Evolutionary conservation across 768 basidiomycete species (phyloP).

Genomic region (Grammothele lineata): DNA sequence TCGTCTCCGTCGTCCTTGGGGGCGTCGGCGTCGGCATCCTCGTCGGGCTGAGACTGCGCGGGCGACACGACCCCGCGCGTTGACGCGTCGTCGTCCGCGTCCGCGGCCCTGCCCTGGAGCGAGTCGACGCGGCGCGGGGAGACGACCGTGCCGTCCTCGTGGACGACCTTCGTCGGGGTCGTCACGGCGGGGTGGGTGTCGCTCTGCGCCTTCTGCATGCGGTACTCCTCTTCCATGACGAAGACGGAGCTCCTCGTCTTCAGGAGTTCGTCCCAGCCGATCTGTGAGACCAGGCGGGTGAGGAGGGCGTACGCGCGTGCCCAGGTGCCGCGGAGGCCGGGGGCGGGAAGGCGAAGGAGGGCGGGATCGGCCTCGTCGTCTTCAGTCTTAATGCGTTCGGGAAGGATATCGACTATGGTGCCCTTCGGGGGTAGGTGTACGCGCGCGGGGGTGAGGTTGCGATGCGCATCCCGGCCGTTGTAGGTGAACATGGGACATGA

Average conservation of each 20-base stretch:
- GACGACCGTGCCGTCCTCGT: conserved; percentile 58
- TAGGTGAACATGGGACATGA: conserved; percentile 99
- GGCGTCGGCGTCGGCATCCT: conserved; percentile 8
- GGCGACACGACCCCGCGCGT: conserved; percentile 56
- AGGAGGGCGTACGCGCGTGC: conserved; percentile 90
- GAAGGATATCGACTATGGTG: conserved; percentile 86
- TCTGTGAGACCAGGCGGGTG: conserved; percentile 85
- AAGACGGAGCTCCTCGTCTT: conserved; percentile 93
- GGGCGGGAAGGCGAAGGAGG: conserved; percentile 90
- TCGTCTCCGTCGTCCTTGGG: conserved; percentile 23
- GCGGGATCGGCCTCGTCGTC: conserved; percentile 95
- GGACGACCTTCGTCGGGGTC: conserved; percentile 37
- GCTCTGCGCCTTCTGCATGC: conserved; percentile 86
- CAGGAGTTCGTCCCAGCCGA: conserved; percentile 98
- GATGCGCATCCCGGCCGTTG: conserved; percentile 92
- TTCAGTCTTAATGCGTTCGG: conserved; percentile 74
- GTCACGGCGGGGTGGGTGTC: conserved; percentile 48
- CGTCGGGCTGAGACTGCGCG: conserved; percentile 21
- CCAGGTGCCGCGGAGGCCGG: conserved; percentile 93
- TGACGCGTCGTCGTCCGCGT: conserved; percentile 67
- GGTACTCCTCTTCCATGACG: conserved; percentile 99
- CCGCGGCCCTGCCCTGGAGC: conserved; percentile 16
- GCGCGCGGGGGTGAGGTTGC: conserved; percentile 72
- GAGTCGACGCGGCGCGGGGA: conserved; percentile 17
- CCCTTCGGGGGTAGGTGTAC: conserved; percentile 85